Percentiles rank a stretch among this genome's conserved stretches.
Conservation (phyloP, 2,329 filamentous ascomycete species). For the Xylaria polymorpha region DNA sequence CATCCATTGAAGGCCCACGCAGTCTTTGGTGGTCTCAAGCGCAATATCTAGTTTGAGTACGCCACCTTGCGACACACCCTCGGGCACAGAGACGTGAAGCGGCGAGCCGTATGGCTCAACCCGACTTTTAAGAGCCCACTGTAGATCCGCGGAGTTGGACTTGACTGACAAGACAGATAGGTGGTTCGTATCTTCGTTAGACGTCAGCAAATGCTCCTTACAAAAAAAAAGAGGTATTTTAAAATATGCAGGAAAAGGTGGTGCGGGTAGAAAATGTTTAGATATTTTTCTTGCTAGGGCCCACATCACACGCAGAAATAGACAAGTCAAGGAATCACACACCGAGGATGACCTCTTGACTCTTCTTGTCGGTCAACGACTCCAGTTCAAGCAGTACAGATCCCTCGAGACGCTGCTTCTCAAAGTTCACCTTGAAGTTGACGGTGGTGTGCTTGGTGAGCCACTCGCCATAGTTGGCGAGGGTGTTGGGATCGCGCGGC, state of each 20-base stretch:
- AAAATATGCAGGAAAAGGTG: background rate
- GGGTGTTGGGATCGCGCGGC: slow-evolving; percentile 84
- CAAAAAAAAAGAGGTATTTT: background rate
- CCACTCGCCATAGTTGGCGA: slow-evolving; percentile 93
- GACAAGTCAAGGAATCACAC: background rate
- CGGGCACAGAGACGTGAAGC: slow-evolving; percentile 71
- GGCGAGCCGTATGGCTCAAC: slow-evolving; percentile 80
- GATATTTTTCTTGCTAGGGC: background rate
- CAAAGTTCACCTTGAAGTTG: slow-evolving; percentile 85
- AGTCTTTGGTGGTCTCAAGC: slow-evolving; percentile 84
- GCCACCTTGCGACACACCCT: slow-evolving; percentile 64
- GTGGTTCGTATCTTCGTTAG: slow-evolving; percentile 76
- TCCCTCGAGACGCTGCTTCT: slow-evolving; percentile 79
- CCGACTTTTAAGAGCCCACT: slow-evolving; percentile 78
- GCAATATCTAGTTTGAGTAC: slow-evolving; percentile 70
- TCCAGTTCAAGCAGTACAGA: slow-evolving; percentile 81
- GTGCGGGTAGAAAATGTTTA: background rate
- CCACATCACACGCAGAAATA: background rate
- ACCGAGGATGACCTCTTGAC: slow-evolving; percentile 78
- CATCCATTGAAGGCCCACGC: slow-evolving; percentile 95
- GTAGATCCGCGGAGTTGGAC: slow-evolving; percentile 70
- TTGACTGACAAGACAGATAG: slow-evolving; percentile 78
- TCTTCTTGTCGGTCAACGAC: slow-evolving; percentile 78
- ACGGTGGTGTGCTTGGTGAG: slow-evolving; percentile 84
- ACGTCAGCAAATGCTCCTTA: slow-evolving; percentile 12